phyloP scores from a whole-genome alignment of 2,329 filamentous ascomycete species.

The Delphinella strobiligena region DNA sequence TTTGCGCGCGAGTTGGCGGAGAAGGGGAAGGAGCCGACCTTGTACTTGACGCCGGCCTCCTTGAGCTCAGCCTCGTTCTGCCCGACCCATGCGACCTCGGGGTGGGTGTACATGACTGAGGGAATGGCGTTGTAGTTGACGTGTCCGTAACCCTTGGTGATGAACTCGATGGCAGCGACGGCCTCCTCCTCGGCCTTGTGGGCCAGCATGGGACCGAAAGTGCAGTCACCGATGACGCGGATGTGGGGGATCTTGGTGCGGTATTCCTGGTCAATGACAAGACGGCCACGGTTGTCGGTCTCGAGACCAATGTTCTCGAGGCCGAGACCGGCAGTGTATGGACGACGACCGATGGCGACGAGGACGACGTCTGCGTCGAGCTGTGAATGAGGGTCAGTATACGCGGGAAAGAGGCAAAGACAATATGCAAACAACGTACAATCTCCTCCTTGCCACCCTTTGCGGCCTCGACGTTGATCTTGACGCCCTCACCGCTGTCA shows the following conservation, averaged over 20 bases:
- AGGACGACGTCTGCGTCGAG: conserved; percentile 91
- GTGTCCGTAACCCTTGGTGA: conserved; percentile 94
- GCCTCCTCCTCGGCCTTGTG: conserved; percentile 99
- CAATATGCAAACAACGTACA: conserved; percentile 40
- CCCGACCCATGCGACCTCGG: conserved; percentile 96
- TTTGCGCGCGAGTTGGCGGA: conserved; percentile 96
- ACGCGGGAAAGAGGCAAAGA: not conserved
- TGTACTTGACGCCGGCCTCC: conserved; percentile 79
- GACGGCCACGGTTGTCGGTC: conserved; percentile 80
- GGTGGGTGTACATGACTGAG: conserved; percentile 98
- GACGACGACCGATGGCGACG: conserved; percentile 89
- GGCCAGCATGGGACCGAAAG: conserved; percentile 96
- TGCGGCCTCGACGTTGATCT: conserved; percentile 76
- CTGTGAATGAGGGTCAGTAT: conserved; percentile 32
- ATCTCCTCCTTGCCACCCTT: conserved; percentile 94
- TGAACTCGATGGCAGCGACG: conserved; percentile 89
- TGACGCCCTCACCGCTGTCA: conserved; percentile 62
- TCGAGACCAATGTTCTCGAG: conserved; percentile 91
- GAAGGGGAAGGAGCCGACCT: conserved; percentile 90
- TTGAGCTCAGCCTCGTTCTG: conserved; percentile 96
- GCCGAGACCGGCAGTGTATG: conserved; percentile 83
- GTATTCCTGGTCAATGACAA: conserved; percentile 98
- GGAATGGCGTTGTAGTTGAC: conserved; percentile 98
- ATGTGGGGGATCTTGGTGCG: conserved; percentile 96
- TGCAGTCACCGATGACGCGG: conserved; percentile 88